Conservation (phyloP, 805 yeast genomes). For the Saccharomycopsis fodiens region DNA sequence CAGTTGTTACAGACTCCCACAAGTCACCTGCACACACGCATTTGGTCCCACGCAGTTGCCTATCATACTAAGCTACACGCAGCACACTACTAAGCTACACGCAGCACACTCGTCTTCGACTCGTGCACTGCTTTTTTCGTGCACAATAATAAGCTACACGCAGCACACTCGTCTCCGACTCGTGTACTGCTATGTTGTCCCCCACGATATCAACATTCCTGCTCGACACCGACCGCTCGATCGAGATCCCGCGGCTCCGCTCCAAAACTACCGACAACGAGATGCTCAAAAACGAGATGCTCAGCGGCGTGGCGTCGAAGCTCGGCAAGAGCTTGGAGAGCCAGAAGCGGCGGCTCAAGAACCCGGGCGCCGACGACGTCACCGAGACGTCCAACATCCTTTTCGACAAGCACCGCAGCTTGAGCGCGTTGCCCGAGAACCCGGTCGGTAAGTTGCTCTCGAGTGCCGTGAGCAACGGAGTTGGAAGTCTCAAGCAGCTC, state of each 20-base stretch:
- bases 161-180: too few species aligned
- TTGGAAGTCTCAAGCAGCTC: conserved; percentile 3
- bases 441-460: conserved; percentile 12
- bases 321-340: conserved; percentile 1
- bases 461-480: conserved; percentile 3
- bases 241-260: conserved; percentile 10
- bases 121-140: too few species aligned
- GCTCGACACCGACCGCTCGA: conserved; percentile 5
- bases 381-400: conserved; percentile 16
- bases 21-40: too few species aligned
- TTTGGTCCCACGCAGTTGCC: too few species aligned
- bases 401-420: conserved; percentile 4
- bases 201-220: conserved; percentile 10
- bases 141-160: too few species aligned
- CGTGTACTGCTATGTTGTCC: too few species aligned
- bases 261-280: neutral
- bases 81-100: too few species aligned
- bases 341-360: neutral
- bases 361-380: neutral
- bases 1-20: too few species aligned
- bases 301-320: conserved; percentile 4
- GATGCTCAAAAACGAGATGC: conserved; percentile 5
- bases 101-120: too few species aligned
- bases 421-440: conserved; percentile 13
- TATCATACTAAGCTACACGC: too few species aligned